Base-by-base conservation (phyloP, 352 stramenopile genomes). In the Globisporangium uncinulatum region DNA sequence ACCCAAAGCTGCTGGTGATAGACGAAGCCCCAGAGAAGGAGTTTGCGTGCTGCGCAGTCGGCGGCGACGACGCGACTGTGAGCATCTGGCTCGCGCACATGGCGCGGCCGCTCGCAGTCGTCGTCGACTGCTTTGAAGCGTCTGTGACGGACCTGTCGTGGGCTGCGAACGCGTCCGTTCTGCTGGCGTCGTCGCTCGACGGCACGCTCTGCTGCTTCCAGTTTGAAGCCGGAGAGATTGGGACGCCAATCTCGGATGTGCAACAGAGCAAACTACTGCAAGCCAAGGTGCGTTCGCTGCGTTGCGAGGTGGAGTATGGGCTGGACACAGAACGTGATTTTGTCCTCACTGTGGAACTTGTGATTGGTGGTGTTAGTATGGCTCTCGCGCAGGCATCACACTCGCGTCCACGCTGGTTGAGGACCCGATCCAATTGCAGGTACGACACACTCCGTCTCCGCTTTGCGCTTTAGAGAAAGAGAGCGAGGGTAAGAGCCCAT, bases 51-150 rank as follows among this genome's bases (percentile, higher is more conserved):
- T 95, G 86, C 65, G 86, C 83, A 2, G 69, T 95, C 9, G 86
- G 86, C 24, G 79, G 82, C 4, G 81, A 95, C 15, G 86, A 95
- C 43, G 84, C 83, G 32, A 92, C 86, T 24, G 75, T 95, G 31
- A 95, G 81, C 50, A 87, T 95, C 41, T 95, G 86, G 86, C 66
- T 94, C 11, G 81, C 86, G 21, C 81, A 95, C 57, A 63, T 91
- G 39, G 69, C 83, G 34, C 79, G 86, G 2, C 86, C 86, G 8
- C 60, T 95, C 6, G 79, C 80, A 0, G 86, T 92, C 24, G 70
- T 95, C 52, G 89, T 88, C 44, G 75, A 90, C 61, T 93, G 86
- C 56, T 95, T 95, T 57, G 78, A 95, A 24, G 75, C 86, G 31
- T 81, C 79, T 1, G 86, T 95, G 47, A 94, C 83, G 9, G 86